Base-by-base conservation (phyloP, 1,284 basidiomycete species). In the Lentinula novae-zelandiae region DNA sequence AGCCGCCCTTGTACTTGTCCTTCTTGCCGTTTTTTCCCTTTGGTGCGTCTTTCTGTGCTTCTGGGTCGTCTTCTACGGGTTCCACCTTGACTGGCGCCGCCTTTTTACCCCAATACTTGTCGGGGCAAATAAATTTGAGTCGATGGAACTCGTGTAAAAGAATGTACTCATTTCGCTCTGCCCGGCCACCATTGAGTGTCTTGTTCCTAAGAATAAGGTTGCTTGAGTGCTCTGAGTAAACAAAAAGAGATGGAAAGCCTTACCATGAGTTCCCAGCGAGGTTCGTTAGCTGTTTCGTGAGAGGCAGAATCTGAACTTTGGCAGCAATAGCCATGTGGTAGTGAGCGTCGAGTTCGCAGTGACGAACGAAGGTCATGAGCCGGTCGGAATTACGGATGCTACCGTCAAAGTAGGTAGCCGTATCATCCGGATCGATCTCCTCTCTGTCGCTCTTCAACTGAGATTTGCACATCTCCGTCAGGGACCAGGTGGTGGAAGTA, bases 141-240 rank as follows among this genome's bases (percentile, higher is more conserved):
- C 90, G 85, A 72, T 99, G 95, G 78, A 99, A 99, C 71, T 98
- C 96, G 75, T 99, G 97, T 17, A 99, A 81, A 63, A 99, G 76
- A 84, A 99, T 99, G 79, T 96, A 99, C 75, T 99, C 97, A 76
- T 99, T 99, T 40, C 97, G 91, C 71, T 98, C 96, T 0, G 97
- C 96, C 64, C 97, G 93, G 67, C 96, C 96, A 66, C 95, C 93
- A 67, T 95, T 96, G 53, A 98, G 75, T 0, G 96, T 98, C 68
- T 95, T 92, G 73, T 95, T 97, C 93, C 93, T 95, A 64, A 39
- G 60, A 53, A 51, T 4, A 17, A 8, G 17, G 20, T 49, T 15
- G 7, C 48, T 27, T 20, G 4, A 5, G 52, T 20, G 46, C n/a
- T 9, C 22, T 15, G 34, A 8, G 5, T 40, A 57, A n/a, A 42